These are phyloP conservation scores for Cutaneotrichosporon cutaneum DNA, from an alignment of 1,284 basidiomycete species.

Conservation along the genomic window DNA sequence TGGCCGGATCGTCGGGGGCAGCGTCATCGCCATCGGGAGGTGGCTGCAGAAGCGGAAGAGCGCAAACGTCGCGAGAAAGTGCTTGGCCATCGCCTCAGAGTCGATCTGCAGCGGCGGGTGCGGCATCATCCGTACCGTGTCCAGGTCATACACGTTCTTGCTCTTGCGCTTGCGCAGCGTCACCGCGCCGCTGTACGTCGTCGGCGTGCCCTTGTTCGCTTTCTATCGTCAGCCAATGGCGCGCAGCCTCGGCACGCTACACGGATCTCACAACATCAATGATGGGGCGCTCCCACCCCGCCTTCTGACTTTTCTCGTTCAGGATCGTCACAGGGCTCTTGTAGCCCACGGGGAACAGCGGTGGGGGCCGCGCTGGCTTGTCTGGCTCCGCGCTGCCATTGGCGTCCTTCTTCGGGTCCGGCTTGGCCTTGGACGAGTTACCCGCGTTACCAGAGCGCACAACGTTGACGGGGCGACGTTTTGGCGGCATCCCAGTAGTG, in stretches of 20 bases:
- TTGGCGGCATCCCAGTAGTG: constrained; percentile 62
- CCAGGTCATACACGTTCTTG: constrained; percentile 64
- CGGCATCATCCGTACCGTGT: constrained; percentile 70
- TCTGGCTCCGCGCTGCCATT: constrained; percentile 19
- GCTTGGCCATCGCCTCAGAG: constrained; percentile 70
- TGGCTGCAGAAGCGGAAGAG: constrained; percentile 81
- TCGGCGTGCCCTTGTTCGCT: constrained; percentile 56
- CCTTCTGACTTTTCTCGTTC: constrained; percentile 80
- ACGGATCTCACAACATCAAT: constrained; percentile 64
- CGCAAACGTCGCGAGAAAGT: constrained; percentile 85
- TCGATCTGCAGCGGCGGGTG: constrained; percentile 65
- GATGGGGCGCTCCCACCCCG: constrained; percentile 75
- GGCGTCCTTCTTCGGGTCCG: constrained; percentile 26
- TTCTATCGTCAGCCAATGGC: constrained; percentile 40
- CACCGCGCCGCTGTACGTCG: constrained; percentile 62
- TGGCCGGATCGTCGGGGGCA: constrained; percentile 77
- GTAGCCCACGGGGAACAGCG: constrained; percentile 75
- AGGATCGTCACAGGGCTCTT: constrained; percentile 75
- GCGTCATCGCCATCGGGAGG: constrained; percentile 69
- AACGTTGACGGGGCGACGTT: constrained; percentile 62
- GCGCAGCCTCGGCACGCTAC: neutral
- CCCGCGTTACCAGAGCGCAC: constrained; percentile 83
- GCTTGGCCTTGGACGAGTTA: constrained; percentile 65
- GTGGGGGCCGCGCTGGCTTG: constrained; percentile 46
- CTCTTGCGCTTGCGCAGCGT: constrained; percentile 65